Evolutionary conservation across 495 filamentous ascomycete genomes (phyloP).

Genomic region (Corynascus novoguineensis): DNA sequence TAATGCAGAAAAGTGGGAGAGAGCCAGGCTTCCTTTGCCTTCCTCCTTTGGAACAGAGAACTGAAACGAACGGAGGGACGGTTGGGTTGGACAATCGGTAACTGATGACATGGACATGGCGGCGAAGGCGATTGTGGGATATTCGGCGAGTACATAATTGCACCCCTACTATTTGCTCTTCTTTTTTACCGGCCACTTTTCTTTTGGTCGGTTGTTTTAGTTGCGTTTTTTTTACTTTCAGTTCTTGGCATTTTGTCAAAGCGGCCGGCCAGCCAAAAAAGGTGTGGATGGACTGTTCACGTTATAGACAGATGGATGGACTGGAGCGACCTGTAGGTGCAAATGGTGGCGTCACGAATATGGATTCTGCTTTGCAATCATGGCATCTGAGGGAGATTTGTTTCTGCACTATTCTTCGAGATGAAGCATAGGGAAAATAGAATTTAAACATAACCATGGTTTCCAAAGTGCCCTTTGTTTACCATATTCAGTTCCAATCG

Average conservation of each 20-base stretch:
- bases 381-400: too few species aligned
- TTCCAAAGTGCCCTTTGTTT: too few species aligned
- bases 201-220: neutral
- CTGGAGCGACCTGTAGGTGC: too few species aligned
- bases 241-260: neutral
- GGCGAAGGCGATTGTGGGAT: neutral
- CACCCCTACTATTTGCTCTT: neutral
- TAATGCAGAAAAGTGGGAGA: constrained; percentile 18
- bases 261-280: neutral
- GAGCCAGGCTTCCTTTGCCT: neutral
- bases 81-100: neutral
- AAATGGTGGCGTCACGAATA: neutral
- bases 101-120: constrained; percentile 7
- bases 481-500: too few species aligned
- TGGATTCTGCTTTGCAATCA: neutral
- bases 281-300: neutral
- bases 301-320: neutral
- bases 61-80: neutral
- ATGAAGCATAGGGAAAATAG: too few species aligned
- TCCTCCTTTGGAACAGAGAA: neutral
- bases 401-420: too few species aligned
- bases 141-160: constrained; percentile 14
- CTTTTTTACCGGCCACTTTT: neutral
- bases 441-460: too few species aligned
- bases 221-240: neutral